Percentiles rank a stretch among this genome's conserved stretches.
phyloP scores from a whole-genome alignment of 441 rosid species.

The Populus hybrid region DNA sequence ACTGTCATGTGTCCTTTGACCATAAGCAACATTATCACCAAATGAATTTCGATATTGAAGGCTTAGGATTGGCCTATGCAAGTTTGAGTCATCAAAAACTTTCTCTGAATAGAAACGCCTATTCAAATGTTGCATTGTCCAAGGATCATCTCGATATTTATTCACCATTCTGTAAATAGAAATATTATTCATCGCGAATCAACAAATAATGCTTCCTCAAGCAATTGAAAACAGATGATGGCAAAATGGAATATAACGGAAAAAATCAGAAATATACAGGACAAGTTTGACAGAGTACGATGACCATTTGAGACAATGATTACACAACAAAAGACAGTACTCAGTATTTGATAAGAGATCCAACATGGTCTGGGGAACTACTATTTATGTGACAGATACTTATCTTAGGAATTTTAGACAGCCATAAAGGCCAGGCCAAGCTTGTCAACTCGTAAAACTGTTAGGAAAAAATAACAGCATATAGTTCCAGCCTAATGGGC shows the following conservation, averaged over 20 bases:
- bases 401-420: not conserved
- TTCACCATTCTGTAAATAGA: constrained; percentile 46
- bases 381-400: not conserved
- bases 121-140: constrained; percentile 46
- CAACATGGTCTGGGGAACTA: not conserved
- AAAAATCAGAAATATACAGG: not conserved
- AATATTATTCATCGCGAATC: constrained; percentile 13
- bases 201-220: not conserved
- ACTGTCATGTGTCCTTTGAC: constrained; percentile 32
- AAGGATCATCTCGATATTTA: constrained; percentile 45
- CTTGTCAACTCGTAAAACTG: not conserved
- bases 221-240: not conserved
- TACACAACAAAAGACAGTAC: not conserved
- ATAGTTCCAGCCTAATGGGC: not conserved
- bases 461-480: not conserved
- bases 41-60: constrained; percentile 72
- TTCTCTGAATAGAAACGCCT: constrained; percentile 74
- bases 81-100: constrained; percentile 63
- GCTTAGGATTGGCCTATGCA: constrained; percentile 51
- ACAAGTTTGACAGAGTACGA: not conserved
- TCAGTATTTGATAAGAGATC: not conserved
- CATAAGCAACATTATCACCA: constrained; percentile 33
- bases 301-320: not conserved
- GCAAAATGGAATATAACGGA: not conserved
- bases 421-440: constrained; percentile 2